These are phyloP conservation scores for Xylariaceae sp. DNA, from an alignment of 2,329 filamentous ascomycete genomes.

Conservation along the genomic window DNA sequence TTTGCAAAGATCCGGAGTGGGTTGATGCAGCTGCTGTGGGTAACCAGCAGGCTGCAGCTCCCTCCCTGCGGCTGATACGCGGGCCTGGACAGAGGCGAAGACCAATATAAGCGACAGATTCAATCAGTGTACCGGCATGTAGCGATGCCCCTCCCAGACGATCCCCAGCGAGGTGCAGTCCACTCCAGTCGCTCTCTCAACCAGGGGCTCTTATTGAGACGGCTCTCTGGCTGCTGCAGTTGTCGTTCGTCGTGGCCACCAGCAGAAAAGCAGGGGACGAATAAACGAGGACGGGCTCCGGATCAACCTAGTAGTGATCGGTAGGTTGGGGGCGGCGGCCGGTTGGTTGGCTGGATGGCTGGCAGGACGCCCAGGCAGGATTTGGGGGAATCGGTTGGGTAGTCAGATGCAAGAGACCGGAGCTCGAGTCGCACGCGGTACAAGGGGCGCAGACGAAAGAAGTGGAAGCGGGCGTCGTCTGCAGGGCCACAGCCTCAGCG, in stretches of 20 bases:
- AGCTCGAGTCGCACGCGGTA: constrained; percentile 15
- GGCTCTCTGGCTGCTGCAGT: neutral
- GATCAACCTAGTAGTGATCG: constrained; percentile 12
- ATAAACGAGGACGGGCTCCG: no score
- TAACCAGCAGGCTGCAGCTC: constrained; percentile 24
- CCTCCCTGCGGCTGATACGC: constrained; percentile 14
- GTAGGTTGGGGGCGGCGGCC: constrained; percentile 10
- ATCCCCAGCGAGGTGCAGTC: no score
- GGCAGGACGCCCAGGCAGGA: constrained; percentile 18
- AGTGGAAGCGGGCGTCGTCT: neutral
- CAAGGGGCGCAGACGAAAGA: constrained; percentile 13
- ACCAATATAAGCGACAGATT: constrained; percentile 2
- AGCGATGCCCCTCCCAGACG: no score
- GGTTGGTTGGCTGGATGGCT: constrained; percentile 19
- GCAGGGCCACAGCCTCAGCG: neutral
- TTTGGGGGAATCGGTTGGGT: constrained; percentile 20
- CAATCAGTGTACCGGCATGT: neutral
- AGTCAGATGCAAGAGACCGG: constrained; percentile 23
- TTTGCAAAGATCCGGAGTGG: constrained; percentile 14
- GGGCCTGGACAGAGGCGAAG: constrained; percentile 2
- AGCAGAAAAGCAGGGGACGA: constrained; percentile 1
- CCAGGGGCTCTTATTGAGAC: neutral
- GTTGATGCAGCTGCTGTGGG: constrained; percentile 21
- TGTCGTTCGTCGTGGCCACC: constrained; percentile 4
- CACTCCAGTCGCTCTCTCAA: no score